Percentiles rank a stretch among this genome's conserved stretches.
phyloP scores from a whole-genome alignment of 2,329 filamentous ascomycete genomes.

The Truncatella angustata region DNA sequence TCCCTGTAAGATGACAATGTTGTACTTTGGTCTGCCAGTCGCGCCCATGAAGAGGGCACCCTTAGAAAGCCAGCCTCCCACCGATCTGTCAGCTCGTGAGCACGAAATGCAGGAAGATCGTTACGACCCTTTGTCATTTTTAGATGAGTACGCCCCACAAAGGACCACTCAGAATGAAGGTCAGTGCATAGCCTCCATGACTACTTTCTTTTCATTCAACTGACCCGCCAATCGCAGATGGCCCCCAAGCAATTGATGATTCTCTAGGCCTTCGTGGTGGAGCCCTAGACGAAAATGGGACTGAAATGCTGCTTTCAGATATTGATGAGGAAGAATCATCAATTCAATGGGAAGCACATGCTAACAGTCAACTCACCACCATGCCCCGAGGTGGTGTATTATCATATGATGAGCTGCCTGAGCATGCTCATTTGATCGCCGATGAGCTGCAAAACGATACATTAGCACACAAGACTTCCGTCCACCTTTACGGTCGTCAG shows the following conservation, averaged over 20 bases:
- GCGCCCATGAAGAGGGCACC: conserved; percentile 33
- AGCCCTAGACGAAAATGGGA: conserved; percentile 4
- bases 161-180: too few relatives aligned
- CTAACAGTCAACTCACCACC: neutral
- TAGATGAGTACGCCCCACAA: conserved; percentile 19
- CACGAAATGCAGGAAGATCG: neutral
- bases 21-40: conserved; percentile 46
- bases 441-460: too few relatives aligned
- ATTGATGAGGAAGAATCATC: neutral
- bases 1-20: conserved; percentile 41
- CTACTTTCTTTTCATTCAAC: too few relatives aligned
- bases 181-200: too few relatives aligned
- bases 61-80: neutral
- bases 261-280: conserved; percentile 11
- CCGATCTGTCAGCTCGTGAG: neutral
- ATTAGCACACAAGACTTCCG: too few relatives aligned
- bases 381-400: neutral
- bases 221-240: too few relatives aligned
- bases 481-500: conserved; percentile 4
- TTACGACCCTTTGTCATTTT: conserved; percentile 20
- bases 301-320: neutral
- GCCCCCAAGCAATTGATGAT: too few relatives aligned
- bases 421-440: neutral
- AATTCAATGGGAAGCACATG: neutral
- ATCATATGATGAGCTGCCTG: neutral